Evolutionary conservation across 78 protist genomes (phyloP), one percentile per base, ranked within the genome.

Genomic region (Diacronema lutheri): DNA sequence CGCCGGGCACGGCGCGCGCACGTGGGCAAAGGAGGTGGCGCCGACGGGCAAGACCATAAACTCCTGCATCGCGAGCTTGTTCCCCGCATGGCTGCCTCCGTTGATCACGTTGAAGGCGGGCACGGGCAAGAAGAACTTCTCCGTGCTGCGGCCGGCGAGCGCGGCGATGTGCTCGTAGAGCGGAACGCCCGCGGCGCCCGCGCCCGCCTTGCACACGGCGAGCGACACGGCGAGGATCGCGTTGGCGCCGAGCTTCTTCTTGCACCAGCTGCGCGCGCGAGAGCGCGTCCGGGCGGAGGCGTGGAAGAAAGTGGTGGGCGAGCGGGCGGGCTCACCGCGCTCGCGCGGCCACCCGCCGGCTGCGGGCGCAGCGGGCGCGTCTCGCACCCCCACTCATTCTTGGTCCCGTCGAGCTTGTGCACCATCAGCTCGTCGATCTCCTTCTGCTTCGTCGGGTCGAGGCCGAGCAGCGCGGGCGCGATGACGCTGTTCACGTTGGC

Each of bases 41-140:
- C 97, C 97, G 65, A 82, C 77, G 50, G 96, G 96, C 61, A 95
- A 66, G 41, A 74, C 88, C 97, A 98, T 96, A 93, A 90, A 97
- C 91, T 97, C 99, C 90, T 71, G 79, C 58, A 71, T 41, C 35
- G 94, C 90, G 31, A 96, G 94, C 80, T 88, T 73, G 93, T 95
- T 96, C 66, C 99, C 99, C 41, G 99, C 99, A 92, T 99, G 99
- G 60, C 68, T 56, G 78, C 99, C 88, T 0, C 99, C 99, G 94
- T 99, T 99, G 94, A 99, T 94, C 74, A 99, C 97, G 93, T 99
- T 99, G 93, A 99, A 89, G 64, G 93, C 90, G 66, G 98, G 99
- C 85, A 68, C 94, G 87, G 94, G 99, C 31, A 87, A 94, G 74
- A 90, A 16, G 33, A 61, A 2, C 3, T 3, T 9, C 50, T 3